Conservation (phyloP, 345 rosid genomes). For the Acer saccharum region DNA sequence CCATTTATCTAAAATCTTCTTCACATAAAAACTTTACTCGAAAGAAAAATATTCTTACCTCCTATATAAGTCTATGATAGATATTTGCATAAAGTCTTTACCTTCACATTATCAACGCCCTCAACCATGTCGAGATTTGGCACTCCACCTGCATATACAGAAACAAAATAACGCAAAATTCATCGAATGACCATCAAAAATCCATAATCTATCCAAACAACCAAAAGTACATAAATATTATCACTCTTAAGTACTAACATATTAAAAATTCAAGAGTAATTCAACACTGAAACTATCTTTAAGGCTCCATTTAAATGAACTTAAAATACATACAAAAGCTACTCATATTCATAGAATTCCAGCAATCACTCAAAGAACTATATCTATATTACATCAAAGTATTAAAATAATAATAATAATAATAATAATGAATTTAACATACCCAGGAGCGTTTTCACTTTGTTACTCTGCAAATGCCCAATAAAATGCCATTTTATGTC, state of each 20-base stretch:
- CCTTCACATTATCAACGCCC: constrained; percentile 85
- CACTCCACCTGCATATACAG: constrained; percentile 65
- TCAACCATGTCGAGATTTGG: constrained; percentile 75
- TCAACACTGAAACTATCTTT: background rate
- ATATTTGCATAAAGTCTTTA: constrained; percentile 26
- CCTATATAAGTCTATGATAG: background rate
- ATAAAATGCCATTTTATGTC: constrained; percentile 91
- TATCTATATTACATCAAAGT: background rate
- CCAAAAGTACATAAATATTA: too few species aligned
- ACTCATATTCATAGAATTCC: background rate
- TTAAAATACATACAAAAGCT: too few species aligned
- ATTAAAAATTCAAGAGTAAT: background rate
- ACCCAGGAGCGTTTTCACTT: constrained; percentile 81
- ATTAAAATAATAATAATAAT: too few species aligned
- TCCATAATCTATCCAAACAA: background rate
- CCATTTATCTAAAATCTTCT: background rate
- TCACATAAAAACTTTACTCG: background rate
- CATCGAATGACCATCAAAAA: constrained; percentile 1
- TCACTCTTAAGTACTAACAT: background rate
- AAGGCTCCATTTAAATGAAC: background rate
- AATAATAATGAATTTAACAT: background rate
- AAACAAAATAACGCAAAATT: constrained; percentile 1
- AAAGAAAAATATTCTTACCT: background rate
- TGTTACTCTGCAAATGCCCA: constrained; percentile 93
- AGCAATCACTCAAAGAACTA: background rate